Evolutionary conservation across 352 stramenopile genomes (phyloP).

Genomic region (Phytophthora pistaciae): DNA sequence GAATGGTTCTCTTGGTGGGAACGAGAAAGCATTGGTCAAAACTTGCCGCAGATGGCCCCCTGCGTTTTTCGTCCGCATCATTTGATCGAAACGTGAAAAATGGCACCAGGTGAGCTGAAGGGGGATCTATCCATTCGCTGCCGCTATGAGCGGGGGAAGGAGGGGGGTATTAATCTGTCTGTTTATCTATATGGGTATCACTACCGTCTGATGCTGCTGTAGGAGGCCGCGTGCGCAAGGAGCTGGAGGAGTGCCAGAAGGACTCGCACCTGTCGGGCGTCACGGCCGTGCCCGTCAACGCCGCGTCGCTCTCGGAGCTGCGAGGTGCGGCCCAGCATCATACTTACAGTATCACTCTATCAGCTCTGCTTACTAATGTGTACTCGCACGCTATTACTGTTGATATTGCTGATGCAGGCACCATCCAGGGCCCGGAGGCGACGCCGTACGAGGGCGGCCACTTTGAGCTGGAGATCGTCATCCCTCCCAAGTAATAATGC

Average conservation of each 20-base stretch:
- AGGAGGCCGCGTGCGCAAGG: constrained; percentile 85
- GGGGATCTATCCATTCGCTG: no score
- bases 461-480: constrained; percentile 95
- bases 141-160: no score
- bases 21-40: no score
- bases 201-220: not conserved
- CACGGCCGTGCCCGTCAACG: constrained; percentile 53
- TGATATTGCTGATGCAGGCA: not conserved
- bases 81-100: no score
- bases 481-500: constrained; percentile 84
- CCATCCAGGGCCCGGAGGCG: constrained; percentile 76
- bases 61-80: no score
- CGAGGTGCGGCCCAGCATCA: constrained; percentile 31
- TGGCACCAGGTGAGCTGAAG: no score
- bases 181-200: no score
- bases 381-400: not conserved
- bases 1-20: no score
- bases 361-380: not conserved
- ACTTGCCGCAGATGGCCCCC: no score
- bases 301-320: constrained; percentile 40
- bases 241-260: constrained; percentile 89
- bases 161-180: no score
- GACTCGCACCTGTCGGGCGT: constrained; percentile 88
- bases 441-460: constrained; percentile 91
- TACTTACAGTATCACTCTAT: not conserved